Conservation (phyloP, 495 filamentous ascomycete species). For the Tetracladium setigerum region DNA sequence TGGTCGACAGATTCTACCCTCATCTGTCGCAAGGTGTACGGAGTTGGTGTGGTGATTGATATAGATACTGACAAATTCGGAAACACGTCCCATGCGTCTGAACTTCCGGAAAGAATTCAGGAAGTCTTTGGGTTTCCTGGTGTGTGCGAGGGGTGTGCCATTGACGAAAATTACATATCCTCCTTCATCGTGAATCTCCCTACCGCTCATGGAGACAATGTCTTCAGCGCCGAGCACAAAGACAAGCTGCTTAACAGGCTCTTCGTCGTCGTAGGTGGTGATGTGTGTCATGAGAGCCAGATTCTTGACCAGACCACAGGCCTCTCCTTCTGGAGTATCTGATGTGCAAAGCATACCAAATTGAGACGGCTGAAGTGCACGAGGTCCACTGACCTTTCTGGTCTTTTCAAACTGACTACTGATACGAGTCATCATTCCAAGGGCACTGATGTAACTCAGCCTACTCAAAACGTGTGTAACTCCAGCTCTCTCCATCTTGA, state of each 20-base stretch:
- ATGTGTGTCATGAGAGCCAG: conserved; percentile 99
- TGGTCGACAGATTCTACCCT: conserved; percentile 90
- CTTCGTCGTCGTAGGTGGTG: conserved; percentile 90
- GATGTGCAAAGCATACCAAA: conserved; percentile 97
- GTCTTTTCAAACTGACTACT: conserved; percentile 99
- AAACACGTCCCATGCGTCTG: conserved; percentile 79
- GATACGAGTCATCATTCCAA: conserved; percentile 99
- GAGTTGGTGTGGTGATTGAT: conserved; percentile 87
- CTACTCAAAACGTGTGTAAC: conserved; percentile 95
- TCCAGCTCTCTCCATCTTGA: conserved; percentile 96
- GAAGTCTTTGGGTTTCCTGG: conserved; percentile 75
- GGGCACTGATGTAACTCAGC: conserved; percentile 89
- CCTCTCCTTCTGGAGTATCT: conserved; percentile 97
- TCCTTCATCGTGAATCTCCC: conserved; percentile 75
- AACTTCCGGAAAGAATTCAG: conserved; percentile 73
- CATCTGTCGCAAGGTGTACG: conserved; percentile 93
- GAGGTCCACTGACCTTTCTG: conserved; percentile 86
- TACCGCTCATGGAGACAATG: conserved; percentile 61
- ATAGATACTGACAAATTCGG: conserved; percentile 90
- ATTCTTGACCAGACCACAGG: conserved; percentile 97
- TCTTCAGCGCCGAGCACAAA: conserved; percentile 76
- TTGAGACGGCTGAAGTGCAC: conserved; percentile 92
- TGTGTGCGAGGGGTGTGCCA: conserved; percentile 83
- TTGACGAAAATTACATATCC: conserved; percentile 90
- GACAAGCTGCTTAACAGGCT: conserved; percentile 71